Conservation (phyloP, 1,139 yeast species). For the Hyphopichia fennica region DNA sequence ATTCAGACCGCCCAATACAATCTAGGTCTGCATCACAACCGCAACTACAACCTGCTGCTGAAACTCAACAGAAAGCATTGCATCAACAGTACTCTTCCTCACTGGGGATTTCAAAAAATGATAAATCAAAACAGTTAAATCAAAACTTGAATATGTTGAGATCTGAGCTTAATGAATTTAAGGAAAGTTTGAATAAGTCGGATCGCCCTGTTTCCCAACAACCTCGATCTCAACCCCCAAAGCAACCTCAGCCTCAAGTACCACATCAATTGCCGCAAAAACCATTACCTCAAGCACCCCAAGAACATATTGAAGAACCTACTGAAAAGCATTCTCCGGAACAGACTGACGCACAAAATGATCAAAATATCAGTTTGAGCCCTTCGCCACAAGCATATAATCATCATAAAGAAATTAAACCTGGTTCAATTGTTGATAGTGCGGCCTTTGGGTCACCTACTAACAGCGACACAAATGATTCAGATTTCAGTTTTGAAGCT, state of each 20-base stretch:
- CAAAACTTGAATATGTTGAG: conserved; percentile 45
- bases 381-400: background rate
- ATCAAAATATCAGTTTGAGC: background rate
- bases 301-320: background rate
- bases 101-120: conserved; percentile 10
- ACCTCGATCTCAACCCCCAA: background rate
- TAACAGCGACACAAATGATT: conserved; percentile 10
- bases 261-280: background rate
- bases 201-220: conserved; percentile 13
- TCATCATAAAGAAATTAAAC: background rate
- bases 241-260: background rate
- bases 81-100: conserved; percentile 1
- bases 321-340: background rate
- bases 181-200: conserved; percentile 38
- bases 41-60: background rate
- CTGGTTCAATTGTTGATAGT: background rate
- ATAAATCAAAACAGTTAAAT: conserved; percentile 37
- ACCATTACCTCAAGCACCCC: background rate
- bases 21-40: conserved; percentile 3
- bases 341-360: background rate
- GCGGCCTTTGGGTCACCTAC: conserved; percentile 3
- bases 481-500: conserved; percentile 43
- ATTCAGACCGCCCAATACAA: conserved; percentile 5
- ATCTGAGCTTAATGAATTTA: conserved; percentile 47
- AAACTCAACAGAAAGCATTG: conserved; percentile 10